A percentile compares a stretch with the other conserved stretches of the same genome.
Evolutionary conservation across 78 protist species (phyloP).

Genomic region (Guillardia theta): DNA sequence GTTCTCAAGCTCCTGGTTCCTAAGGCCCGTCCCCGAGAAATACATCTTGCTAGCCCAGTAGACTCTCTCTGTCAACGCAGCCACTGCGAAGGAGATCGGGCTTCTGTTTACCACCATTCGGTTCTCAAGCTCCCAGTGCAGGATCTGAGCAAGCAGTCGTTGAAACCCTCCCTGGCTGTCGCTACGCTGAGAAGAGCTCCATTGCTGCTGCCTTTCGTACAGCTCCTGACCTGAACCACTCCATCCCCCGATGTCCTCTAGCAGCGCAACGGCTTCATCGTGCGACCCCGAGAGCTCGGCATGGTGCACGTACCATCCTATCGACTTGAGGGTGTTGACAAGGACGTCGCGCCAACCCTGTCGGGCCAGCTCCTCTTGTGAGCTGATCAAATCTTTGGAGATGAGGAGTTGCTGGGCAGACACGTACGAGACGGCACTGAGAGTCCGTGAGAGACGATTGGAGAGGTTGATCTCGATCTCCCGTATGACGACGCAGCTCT

Average conservation of each 20-base stretch:
- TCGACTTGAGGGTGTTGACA: background rate
- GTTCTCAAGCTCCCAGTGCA: too few species aligned
- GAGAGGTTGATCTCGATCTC: background rate
- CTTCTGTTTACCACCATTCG: too few species aligned
- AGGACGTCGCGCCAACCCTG: background rate
- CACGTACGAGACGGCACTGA: background rate
- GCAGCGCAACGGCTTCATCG: background rate
- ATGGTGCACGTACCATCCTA: background rate
- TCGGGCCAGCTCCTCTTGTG: background rate
- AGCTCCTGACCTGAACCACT: background rate
- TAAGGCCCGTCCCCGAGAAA: too few species aligned
- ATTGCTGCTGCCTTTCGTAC: background rate
- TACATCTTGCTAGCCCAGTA: too few species aligned
- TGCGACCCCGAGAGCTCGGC: background rate
- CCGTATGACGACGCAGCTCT: background rate
- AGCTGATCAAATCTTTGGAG: too few species aligned
- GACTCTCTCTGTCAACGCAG: too few species aligned
- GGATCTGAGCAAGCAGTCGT: too few species aligned
- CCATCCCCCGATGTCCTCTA: background rate
- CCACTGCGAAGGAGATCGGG: too few species aligned
- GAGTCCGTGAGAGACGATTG: background rate
- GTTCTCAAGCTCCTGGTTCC: background rate
- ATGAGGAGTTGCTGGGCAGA: background rate
- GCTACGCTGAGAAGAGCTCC: background rate
- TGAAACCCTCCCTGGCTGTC: background rate